Percentiles rank a stretch among this genome's conserved stretches.
Evolutionary conservation across 2,329 filamentous ascomycete genomes (phyloP).

Genomic region (Chaetomium globosum): DNA sequence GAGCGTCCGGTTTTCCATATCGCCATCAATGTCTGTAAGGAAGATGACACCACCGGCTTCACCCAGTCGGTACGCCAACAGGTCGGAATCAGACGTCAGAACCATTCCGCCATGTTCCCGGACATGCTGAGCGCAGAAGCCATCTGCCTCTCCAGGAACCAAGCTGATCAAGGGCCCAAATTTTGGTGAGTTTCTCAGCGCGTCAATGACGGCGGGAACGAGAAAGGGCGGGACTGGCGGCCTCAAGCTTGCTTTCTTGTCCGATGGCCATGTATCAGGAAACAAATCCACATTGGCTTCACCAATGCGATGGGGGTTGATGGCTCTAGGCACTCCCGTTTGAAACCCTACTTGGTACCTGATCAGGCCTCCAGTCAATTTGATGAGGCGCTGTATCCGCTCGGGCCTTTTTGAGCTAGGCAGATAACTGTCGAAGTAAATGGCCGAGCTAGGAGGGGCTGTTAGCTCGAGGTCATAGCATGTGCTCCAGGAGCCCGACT

Average conservation of each 20-base stretch:
- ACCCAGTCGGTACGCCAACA: constrained; percentile 74
- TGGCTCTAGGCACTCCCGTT: constrained; percentile 31
- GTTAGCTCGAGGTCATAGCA: constrained; percentile 26
- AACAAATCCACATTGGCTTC: constrained; percentile 35
- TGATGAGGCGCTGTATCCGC: constrained; percentile 63
- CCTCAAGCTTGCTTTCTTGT: constrained; percentile 37
- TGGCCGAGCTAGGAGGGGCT: constrained; percentile 55
- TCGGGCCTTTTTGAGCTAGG: constrained; percentile 66
- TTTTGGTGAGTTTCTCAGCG: constrained; percentile 52
- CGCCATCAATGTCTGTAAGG: constrained; percentile 62
- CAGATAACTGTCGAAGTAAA: constrained; percentile 86
- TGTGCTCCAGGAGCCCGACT: not conserved
- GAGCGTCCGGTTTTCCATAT: constrained; percentile 20
- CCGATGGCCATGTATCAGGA: constrained; percentile 33
- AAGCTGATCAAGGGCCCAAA: constrained; percentile 55
- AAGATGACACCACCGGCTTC: constrained; percentile 64
- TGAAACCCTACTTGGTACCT: constrained; percentile 48
- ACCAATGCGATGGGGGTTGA: constrained; percentile 20
- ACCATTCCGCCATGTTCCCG: constrained; percentile 58
- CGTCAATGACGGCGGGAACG: constrained; percentile 75
- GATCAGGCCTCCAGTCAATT: constrained; percentile 59
- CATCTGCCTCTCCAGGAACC: constrained; percentile 83
- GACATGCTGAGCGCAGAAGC: constrained; percentile 71
- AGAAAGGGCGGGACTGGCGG: constrained; percentile 64
- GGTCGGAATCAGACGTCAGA: constrained; percentile 84